Conservation (phyloP, 495 filamentous ascomycete species). For the Aspergillus baeticus region DNA sequence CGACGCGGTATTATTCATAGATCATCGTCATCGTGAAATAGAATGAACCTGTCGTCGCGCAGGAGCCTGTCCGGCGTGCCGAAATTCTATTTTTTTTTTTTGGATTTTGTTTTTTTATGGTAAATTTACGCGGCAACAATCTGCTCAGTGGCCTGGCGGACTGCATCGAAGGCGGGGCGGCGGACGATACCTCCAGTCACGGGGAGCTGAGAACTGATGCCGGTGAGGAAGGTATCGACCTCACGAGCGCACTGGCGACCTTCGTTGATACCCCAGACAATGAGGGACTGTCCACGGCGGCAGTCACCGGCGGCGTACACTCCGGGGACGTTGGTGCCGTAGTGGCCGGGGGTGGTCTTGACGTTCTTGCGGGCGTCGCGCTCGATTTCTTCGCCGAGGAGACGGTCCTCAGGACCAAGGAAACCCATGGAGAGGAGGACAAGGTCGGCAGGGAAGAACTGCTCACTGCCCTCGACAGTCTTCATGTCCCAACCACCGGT, state of each 20-base stretch:
- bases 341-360: constrained; percentile 90
- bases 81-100: constrained; percentile 5
- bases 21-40: constrained; percentile 21
- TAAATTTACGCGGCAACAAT: constrained; percentile 30
- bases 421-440: constrained; percentile 99
- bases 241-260: constrained; percentile 92
- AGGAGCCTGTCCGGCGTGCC: constrained; percentile 18
- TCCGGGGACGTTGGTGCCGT: constrained; percentile 82
- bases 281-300: constrained; percentile 91
- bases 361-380: constrained; percentile 95
- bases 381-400: constrained; percentile 84
- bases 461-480: constrained; percentile 88
- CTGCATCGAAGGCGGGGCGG: constrained; percentile 59
- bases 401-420: constrained; percentile 89
- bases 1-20: constrained; percentile 18
- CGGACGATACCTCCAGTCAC: constrained; percentile 95
- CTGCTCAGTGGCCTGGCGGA: constrained; percentile 33
- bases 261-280: constrained; percentile 99
- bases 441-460: constrained; percentile 97
- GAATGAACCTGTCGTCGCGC: constrained; percentile 10
- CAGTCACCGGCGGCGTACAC: constrained; percentile 98
- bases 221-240: constrained; percentile 85
- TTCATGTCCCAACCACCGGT: constrained; percentile 99
- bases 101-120: too few relatives aligned
- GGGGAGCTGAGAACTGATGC: constrained; percentile 72